phyloP scores from a whole-genome alignment of 176 grass and related monocot species.

The Ampelocalamus luodianensis region DNA sequence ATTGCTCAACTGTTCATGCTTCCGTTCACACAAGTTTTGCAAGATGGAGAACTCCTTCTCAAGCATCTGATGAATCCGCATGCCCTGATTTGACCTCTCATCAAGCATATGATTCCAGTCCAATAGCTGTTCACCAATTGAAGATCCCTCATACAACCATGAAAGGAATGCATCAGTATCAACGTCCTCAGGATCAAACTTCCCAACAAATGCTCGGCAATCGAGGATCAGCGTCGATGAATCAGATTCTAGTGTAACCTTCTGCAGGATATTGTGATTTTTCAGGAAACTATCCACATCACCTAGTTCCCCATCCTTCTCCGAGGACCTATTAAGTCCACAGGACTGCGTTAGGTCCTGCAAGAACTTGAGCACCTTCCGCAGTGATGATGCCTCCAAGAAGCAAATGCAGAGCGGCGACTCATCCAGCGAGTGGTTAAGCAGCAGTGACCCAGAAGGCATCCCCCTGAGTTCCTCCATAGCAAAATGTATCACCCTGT shows the following conservation, averaged over 20 bases:
- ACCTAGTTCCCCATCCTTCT: slow-evolving; percentile 62
- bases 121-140: slow-evolving; percentile 57
- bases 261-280: slow-evolving; percentile 42
- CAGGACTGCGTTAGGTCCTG: slow-evolving; percentile 73
- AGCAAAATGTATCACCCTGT: slow-evolving; percentile 68
- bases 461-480: slow-evolving; percentile 72
- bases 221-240: slow-evolving; percentile 64
- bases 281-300: slow-evolving; percentile 49
- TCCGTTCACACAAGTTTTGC: slow-evolving; percentile 69
- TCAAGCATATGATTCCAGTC: slow-evolving; percentile 60
- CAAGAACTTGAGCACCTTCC: slow-evolving; percentile 71
- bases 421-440: slow-evolving; percentile 65
- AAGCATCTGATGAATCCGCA: slow-evolving; percentile 52
- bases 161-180: slow-evolving; percentile 70
- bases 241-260: slow-evolving; percentile 59
- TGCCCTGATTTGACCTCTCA: slow-evolving; percentile 56
- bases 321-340: slow-evolving; percentile 60
- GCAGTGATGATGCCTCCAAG: slow-evolving; percentile 67
- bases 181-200: slow-evolving; percentile 47
- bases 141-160: slow-evolving; percentile 82
- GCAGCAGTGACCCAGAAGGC: slow-evolving; percentile 54
- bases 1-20: slow-evolving; percentile 66
- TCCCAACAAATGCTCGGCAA: slow-evolving; percentile 39
- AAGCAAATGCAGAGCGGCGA: slow-evolving; percentile 84
- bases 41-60: slow-evolving; percentile 74